Percentiles rank a stretch among this genome's conserved stretches.
These are phyloP conservation scores for Curvularia sp. DNA, from an alignment of 2,329 filamentous ascomycete genomes.

Conservation along the genomic window DNA sequence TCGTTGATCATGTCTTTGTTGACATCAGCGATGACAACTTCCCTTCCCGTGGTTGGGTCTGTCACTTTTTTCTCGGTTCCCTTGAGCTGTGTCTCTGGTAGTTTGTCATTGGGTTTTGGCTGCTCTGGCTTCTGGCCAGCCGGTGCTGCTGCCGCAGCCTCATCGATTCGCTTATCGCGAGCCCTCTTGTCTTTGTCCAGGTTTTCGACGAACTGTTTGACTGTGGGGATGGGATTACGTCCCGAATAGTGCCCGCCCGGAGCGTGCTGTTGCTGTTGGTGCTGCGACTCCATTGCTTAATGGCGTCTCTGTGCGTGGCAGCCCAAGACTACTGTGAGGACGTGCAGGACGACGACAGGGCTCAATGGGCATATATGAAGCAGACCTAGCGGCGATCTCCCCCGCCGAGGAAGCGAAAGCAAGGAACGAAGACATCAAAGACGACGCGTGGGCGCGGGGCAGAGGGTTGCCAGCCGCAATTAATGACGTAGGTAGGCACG, in stretches of 20 bases:
- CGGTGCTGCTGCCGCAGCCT: conserved; percentile 30
- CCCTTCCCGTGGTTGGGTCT: conserved; percentile 85
- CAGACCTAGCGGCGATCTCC: conserved; percentile 8
- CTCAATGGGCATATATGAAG: neutral
- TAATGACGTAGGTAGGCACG: conserved; percentile 28
- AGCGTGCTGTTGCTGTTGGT: conserved; percentile 55
- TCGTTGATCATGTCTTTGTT: conserved; percentile 72
- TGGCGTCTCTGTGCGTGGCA: conserved; percentile 3
- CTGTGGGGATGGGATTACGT: conserved; percentile 82
- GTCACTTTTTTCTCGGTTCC: conserved; percentile 68
- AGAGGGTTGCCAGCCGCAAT: conserved; percentile 10
- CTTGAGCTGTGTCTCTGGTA: conserved; percentile 57
- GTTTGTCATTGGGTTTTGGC: conserved; percentile 41
- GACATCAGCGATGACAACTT: conserved; percentile 86
- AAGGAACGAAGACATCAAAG: conserved; percentile 23
- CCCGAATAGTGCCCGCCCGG: conserved; percentile 79
- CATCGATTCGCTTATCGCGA: conserved; percentile 75
- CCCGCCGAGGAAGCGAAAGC: conserved; percentile 24
- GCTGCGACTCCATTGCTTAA: conserved; percentile 45
- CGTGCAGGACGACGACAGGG: conserved; percentile 8
- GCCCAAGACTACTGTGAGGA: conserved; percentile 9
- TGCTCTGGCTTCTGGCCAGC: conserved; percentile 42
- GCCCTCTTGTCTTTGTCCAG: conserved; percentile 81
- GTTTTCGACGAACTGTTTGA: conserved; percentile 80
- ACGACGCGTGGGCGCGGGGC: conserved; percentile 13